Percentiles rank a stretch among this genome's conserved stretches.
Conservation (phyloP, 371 early-diverging fungal genomes). For the Massospora cicadina region DNA sequence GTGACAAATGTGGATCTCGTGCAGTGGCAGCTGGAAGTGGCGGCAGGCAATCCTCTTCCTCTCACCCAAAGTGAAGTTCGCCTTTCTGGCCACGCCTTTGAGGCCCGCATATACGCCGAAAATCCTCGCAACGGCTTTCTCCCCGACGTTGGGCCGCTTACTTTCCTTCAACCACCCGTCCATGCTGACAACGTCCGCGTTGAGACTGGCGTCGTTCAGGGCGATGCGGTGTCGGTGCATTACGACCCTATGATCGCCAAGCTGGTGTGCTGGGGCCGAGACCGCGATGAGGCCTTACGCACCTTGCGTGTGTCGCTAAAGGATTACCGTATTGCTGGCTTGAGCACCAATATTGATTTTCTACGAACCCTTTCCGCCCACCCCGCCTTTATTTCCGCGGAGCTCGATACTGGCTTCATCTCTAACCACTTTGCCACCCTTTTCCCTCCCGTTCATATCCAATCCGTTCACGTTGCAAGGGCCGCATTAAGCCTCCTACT, state of each 20-base stretch:
- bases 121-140: slow-evolving; percentile 78
- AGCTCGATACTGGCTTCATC: slow-evolving; percentile 91
- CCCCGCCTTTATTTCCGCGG: slow-evolving; percentile 67
- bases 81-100: slow-evolving; percentile 81
- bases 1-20: slow-evolving; percentile 86
- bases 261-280: slow-evolving; percentile 68
- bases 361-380: slow-evolving; percentile 57
- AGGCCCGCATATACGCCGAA: slow-evolving; percentile 96
- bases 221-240: slow-evolving; percentile 79
- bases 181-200: slow-evolving; percentile 44
- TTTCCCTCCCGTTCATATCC: background rate
- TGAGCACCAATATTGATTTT: slow-evolving; percentile 85
- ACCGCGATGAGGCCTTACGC: slow-evolving; percentile 70
- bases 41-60: slow-evolving; percentile 67
- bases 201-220: slow-evolving; percentile 85
- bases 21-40: slow-evolving; percentile 77
- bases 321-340: slow-evolving; percentile 68
- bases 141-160: slow-evolving; percentile 83
- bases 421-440: slow-evolving; percentile 16
- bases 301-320: slow-evolving; percentile 59
- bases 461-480: background rate
- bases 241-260: slow-evolving; percentile 98
- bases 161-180: slow-evolving; percentile 49
- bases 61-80: slow-evolving; percentile 46
- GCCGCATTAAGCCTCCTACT: background rate